Conservation (phyloP, 495 filamentous ascomycete species). For the Aspergillus indologenus region DNA sequence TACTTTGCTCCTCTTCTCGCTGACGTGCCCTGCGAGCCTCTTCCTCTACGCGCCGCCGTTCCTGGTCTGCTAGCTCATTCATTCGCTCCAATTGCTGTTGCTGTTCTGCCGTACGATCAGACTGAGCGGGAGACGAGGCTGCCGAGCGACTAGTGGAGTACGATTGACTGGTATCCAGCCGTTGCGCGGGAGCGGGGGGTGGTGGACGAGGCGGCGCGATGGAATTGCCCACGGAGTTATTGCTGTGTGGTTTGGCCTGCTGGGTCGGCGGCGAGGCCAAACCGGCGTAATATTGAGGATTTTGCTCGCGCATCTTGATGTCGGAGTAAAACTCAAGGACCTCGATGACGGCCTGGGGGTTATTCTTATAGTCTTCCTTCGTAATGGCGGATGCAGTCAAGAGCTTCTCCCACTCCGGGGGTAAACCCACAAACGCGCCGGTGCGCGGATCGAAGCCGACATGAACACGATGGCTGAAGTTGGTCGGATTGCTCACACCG, state of each 20-base stretch:
- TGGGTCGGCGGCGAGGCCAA: constrained; percentile 54
- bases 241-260: constrained; percentile 41
- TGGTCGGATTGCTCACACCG: constrained; percentile 95
- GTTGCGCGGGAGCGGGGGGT: constrained; percentile 51
- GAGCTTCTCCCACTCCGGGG: constrained; percentile 93
- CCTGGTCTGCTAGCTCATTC: constrained; percentile 49
- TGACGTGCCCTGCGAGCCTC: constrained; percentile 54
- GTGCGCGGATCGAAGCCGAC: constrained; percentile 94
- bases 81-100: constrained; percentile 43
- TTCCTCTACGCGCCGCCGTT: constrained; percentile 51
- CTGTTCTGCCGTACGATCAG: constrained; percentile 40
- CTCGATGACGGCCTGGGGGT: constrained; percentile 97
- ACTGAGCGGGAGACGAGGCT: constrained; percentile 37
- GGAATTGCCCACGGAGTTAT: constrained; percentile 53
- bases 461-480: constrained; percentile 94
- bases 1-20: constrained; percentile 61
- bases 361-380: constrained; percentile 95
- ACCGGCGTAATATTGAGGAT: constrained; percentile 73
- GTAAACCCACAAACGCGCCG: constrained; percentile 88
- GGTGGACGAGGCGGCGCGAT: constrained; percentile 77
- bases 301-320: constrained; percentile 80
- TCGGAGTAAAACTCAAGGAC: constrained; percentile 97
- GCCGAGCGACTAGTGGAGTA: constrained; percentile 33
- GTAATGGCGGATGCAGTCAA: constrained; percentile 94
- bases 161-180: constrained; percentile 42